Evolutionary conservation across 2,329 filamentous ascomycete genomes (phyloP).

Genomic region (Aspergillus ochraceus): DNA sequence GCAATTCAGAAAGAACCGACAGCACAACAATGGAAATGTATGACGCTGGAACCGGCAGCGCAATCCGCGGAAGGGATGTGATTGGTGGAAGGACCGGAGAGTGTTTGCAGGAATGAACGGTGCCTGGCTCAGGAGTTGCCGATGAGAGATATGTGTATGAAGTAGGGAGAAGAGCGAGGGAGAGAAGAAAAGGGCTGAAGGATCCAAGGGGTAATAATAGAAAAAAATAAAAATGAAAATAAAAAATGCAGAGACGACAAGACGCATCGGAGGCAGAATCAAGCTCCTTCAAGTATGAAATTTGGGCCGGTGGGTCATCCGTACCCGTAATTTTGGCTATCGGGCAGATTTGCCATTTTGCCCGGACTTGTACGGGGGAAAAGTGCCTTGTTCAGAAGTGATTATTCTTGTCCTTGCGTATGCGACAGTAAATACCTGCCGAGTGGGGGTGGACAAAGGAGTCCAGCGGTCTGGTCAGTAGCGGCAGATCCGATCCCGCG

Average conservation of each 20-base stretch:
- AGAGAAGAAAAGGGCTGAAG: background rate
- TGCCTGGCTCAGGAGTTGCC: background rate
- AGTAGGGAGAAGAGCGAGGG: background rate
- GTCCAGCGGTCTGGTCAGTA: slow-evolving; percentile 30
- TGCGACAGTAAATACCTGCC: background rate
- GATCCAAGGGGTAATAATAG: background rate
- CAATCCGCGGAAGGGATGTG: background rate
- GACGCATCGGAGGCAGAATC: slow-evolving; percentile 8
- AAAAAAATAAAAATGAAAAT: background rate
- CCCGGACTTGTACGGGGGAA: background rate
- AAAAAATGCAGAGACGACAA: slow-evolving; percentile 1
- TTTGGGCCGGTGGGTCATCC: slow-evolving; percentile 15
- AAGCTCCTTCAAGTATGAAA: slow-evolving; percentile 27
- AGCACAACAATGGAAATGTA: slow-evolving; percentile 11
- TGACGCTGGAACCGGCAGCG: slow-evolving; percentile 21
- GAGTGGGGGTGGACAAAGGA: slow-evolving; percentile 15
- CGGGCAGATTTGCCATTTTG: background rate
- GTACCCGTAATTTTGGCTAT: slow-evolving; percentile 10
- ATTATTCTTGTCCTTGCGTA: too few relatives aligned
- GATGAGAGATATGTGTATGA: background rate
- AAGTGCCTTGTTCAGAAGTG: too few relatives aligned
- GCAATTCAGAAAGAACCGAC: background rate
- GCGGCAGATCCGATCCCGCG: slow-evolving; percentile 24
- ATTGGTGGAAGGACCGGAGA: background rate
- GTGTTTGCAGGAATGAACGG: background rate